A percentile compares a stretch with the other conserved stretches of the same genome.
These are phyloP conservation scores for Gentiana dahurica DNA, from an alignment of 257 asterid genomes.

Conservation along the genomic window DNA sequence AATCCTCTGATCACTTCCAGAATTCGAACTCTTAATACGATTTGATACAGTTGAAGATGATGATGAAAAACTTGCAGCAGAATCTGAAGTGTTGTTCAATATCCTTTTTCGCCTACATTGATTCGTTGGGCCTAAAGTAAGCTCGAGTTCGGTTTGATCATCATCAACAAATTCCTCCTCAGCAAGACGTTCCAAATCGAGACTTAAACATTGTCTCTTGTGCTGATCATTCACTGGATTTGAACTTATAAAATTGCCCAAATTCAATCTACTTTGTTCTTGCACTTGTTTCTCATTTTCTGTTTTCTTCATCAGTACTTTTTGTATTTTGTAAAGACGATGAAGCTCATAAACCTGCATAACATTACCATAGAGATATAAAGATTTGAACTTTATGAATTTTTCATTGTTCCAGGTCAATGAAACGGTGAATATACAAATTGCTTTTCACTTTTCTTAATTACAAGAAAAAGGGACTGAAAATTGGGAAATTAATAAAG, in stretches of 20 bases:
- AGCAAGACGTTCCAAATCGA: constrained; percentile 25
- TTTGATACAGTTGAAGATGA: constrained; percentile 58
- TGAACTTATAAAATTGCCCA: constrained; percentile 4
- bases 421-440: too few relatives aligned
- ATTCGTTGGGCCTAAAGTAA: constrained; percentile 65
- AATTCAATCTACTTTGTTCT: constrained; percentile 10
- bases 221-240: constrained; percentile 9
- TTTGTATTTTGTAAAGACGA: constrained; percentile 72
- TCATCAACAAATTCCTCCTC: constrained; percentile 18
- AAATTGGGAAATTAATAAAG: background rate
- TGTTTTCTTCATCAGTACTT: constrained; percentile 55
- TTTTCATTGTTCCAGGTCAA: too few relatives aligned
- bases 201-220: constrained; percentile 10
- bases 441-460: too few relatives aligned
- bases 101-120: constrained; percentile 26
- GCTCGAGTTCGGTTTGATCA: constrained; percentile 58
- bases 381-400: too few relatives aligned
- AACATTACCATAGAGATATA: background rate
- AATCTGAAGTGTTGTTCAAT: constrained; percentile 25
- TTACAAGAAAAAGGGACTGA: too few relatives aligned
- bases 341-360: constrained; percentile 77
- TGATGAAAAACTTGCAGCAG: constrained; percentile 53
- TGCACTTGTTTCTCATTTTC: constrained; percentile 11
- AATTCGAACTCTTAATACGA: constrained; percentile 25
- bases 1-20: constrained; percentile 6